Evolutionary conservation across 1,284 basidiomycete genomes (phyloP).

Genomic region (Rhodotorula sp.): DNA sequence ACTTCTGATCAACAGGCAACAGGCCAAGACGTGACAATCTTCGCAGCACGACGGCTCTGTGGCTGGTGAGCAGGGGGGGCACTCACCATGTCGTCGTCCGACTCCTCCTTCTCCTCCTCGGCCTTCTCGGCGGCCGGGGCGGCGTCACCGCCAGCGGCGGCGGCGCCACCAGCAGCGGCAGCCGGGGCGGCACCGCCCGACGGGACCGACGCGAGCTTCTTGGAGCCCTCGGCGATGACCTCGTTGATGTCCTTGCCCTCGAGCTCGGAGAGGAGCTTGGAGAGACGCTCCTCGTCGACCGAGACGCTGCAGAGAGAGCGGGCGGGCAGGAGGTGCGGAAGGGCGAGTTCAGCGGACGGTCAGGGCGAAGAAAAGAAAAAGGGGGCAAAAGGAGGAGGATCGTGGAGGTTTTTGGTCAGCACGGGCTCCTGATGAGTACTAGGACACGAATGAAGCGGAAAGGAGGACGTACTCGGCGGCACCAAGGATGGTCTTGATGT

Average conservation of each 20-base stretch:
- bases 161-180: conserved; percentile 62
- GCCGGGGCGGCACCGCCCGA: conserved; percentile 55
- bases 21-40: neutral
- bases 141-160: conserved; percentile 53
- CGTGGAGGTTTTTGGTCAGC: too few relatives aligned
- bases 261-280: conserved; percentile 86
- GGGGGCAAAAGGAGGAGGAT: neutral
- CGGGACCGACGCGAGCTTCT: conserved; percentile 88
- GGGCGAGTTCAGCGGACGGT: neutral
- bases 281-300: conserved; percentile 77
- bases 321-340: neutral
- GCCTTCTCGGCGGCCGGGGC: conserved; percentile 66
- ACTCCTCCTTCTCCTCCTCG: conserved; percentile 73
- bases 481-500: conserved; percentile 84
- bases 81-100: conserved; percentile 50
- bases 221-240: conserved; percentile 87
- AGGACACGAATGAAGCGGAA: too few relatives aligned
- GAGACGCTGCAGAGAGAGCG: conserved; percentile 64
- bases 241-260: conserved; percentile 84
- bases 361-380: neutral
- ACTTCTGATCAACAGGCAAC: neutral
- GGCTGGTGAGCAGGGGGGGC: too few relatives aligned
- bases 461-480: conserved; percentile 60
- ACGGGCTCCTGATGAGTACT: too few relatives aligned
- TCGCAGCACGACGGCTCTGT: neutral